phyloP scores from a whole-genome alignment of 371 early-diverging fungal genomes.

The Mortierella sp. region DNA sequence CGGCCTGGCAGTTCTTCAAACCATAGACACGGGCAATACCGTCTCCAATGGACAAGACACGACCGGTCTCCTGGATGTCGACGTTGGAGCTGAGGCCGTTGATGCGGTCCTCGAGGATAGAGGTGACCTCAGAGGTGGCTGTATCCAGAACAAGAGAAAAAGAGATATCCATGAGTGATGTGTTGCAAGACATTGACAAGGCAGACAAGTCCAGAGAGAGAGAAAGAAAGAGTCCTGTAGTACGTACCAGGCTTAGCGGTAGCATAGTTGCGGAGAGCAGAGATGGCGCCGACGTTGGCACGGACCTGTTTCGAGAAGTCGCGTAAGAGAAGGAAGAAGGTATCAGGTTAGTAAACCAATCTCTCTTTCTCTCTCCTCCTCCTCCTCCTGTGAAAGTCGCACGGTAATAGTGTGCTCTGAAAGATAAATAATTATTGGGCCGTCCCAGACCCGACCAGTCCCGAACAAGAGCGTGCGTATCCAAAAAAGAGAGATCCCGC shows the following conservation, averaged over 20 bases:
- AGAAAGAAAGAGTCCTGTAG: neutral
- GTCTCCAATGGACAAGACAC: slow-evolving; percentile 97
- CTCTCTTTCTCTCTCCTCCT: too few relatives aligned
- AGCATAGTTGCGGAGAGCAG: slow-evolving; percentile 63
- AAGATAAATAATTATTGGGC: too few relatives aligned
- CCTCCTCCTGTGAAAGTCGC: too few relatives aligned
- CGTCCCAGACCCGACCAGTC: too few relatives aligned
- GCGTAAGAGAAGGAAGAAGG: neutral
- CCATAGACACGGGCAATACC: slow-evolving; percentile 99
- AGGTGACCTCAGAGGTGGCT: slow-evolving; percentile 87
- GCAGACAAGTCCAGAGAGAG: neutral
- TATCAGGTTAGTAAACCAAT: too few relatives aligned
- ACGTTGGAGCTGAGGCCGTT: slow-evolving; percentile 78
- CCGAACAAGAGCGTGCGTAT: too few relatives aligned
- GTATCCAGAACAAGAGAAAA: neutral
- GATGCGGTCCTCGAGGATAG: slow-evolving; percentile 93
- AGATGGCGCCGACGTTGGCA: slow-evolving; percentile 69
- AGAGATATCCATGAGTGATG: neutral
- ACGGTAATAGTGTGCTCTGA: too few relatives aligned
- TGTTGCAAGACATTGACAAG: neutral
- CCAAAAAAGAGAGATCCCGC: too few relatives aligned
- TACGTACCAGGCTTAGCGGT: slow-evolving; percentile 63
- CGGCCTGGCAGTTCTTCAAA: slow-evolving; percentile 97
- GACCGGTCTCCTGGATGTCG: slow-evolving; percentile 95
- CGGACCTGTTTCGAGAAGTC: slow-evolving; percentile 51